Evolutionary conservation across 495 filamentous ascomycete genomes (phyloP), one percentile per base, ranked within the genome.

Genomic region (Penicillium manginii): DNA sequence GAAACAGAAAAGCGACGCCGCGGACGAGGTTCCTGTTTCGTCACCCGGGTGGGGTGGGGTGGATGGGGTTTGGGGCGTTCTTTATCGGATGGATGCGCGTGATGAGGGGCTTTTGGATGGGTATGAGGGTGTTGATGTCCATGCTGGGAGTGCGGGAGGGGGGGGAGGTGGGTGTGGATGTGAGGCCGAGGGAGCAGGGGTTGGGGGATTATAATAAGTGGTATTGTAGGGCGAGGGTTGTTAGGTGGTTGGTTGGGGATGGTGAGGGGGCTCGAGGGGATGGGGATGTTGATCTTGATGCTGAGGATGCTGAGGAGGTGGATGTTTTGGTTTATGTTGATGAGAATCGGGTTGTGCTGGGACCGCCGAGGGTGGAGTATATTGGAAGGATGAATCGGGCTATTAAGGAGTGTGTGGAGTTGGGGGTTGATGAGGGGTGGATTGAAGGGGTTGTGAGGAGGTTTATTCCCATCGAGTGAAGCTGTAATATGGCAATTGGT

Each of bases 371-470:
- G 64, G 66, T 73, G 17, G 88, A 91, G 73, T 92, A 91, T 69
- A 74, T 91, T 35, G 67, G 75, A 19, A 69, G 88, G 48, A 90
- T 91, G 80, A 91, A 91, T 66, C 75, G 72, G 54, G 88, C 85
- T 6, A 81, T 91, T 62, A 59, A 66, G 52, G 88, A 91, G 75
- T 86, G 84, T 5, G 57, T 83, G 52, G 64, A 57, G 22, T 64
- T 81, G 60, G 87, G 86, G 12, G 72, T 91, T 59, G 82, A 86
- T 22, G 52, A 61, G 57, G 56, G 60, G 26, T 91, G 86, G 74
- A 76, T 88, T 50, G 72, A 83, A 21, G 72, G 72, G 59, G 81
- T 84, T 32, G 70, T 91, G 59, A 77, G 88, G 66, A 69, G 62
- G 55, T 87, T 76, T 65, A 85, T 90, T 63, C 83, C 74, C 9